These are phyloP conservation scores for Anthoceros angustus DNA, from an alignment of 225 moss, liverwort and hornwort species.

Conservation along the genomic window DNA sequence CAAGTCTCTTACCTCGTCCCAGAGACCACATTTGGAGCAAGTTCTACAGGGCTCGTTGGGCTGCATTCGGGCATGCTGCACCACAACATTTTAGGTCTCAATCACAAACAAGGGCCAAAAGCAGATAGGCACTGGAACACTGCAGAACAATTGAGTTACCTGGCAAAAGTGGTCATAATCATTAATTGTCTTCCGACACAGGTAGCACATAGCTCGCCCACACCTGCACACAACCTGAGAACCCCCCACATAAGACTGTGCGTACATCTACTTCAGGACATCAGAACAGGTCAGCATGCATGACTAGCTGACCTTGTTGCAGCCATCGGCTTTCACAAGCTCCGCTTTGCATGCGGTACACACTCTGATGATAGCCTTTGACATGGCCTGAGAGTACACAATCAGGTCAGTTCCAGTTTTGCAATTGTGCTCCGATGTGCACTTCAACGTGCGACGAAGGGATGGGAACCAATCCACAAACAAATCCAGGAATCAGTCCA, in stretches of 20 bases:
- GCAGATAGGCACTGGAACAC: neutral
- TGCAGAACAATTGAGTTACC: slow-evolving; percentile 15
- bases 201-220: slow-evolving; percentile 63
- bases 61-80: slow-evolving; percentile 33
- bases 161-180: slow-evolving; percentile 60
- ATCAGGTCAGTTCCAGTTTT: neutral
- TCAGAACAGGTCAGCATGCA: neutral
- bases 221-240: slow-evolving; percentile 64
- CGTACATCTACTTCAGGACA: neutral
- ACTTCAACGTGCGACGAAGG: neutral
- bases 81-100: slow-evolving; percentile 7
- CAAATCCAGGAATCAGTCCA: neutral
- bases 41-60: slow-evolving; percentile 21
- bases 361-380: slow-evolving; percentile 54
- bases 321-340: slow-evolving; percentile 66
- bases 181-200: slow-evolving; percentile 46
- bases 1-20: slow-evolving; percentile 34
- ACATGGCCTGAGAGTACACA: slow-evolving; percentile 47
- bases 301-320: slow-evolving; percentile 44
- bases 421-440: too few species aligned
- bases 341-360: slow-evolving; percentile 54
- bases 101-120: slow-evolving; percentile 1
- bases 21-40: slow-evolving; percentile 49
- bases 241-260: slow-evolving; percentile 2
- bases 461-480: neutral